These are phyloP conservation scores for Wickerhamomyces sp. DNA, from an alignment of 1,139 yeast species.

Conservation along the genomic window DNA sequence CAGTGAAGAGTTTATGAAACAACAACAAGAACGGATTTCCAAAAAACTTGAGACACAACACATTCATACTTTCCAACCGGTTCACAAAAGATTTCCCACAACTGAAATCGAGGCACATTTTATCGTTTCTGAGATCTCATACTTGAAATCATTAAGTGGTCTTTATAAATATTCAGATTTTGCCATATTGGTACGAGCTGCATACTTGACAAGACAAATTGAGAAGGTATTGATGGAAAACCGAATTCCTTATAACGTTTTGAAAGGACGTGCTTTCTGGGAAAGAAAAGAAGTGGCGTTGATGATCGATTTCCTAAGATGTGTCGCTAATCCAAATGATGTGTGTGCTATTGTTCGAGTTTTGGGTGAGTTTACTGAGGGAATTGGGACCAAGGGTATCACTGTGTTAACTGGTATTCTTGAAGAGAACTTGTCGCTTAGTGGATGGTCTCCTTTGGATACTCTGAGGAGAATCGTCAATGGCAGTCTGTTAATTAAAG, in stretches of 20 bases:
- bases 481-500: constrained; percentile 14
- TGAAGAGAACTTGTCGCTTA: constrained; percentile 16
- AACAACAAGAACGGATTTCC: constrained; percentile 42
- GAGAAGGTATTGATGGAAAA: constrained; percentile 53
- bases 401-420: constrained; percentile 30
- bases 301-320: constrained; percentile 59
- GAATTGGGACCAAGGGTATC: constrained; percentile 62
- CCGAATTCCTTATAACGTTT: constrained; percentile 58
- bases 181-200: constrained; percentile 65
- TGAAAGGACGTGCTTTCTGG: constrained; percentile 78
- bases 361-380: constrained; percentile 57
- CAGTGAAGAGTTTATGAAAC: constrained; percentile 65
- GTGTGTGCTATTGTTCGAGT: constrained; percentile 54
- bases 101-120: constrained; percentile 51
- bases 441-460: constrained; percentile 16
- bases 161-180: constrained; percentile 50
- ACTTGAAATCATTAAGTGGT: constrained; percentile 34
- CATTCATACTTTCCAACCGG: constrained; percentile 40
- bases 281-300: constrained; percentile 64
- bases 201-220: constrained; percentile 49
- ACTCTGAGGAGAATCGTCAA: constrained; percentile 17
- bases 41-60: constrained; percentile 46
- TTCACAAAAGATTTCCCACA: constrained; percentile 35
- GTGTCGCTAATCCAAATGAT: constrained; percentile 53
- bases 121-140: constrained; percentile 51